Evolutionary conservation across 2,329 filamentous ascomycete species (phyloP).

Genomic region (Lecanicillium sp.): DNA sequence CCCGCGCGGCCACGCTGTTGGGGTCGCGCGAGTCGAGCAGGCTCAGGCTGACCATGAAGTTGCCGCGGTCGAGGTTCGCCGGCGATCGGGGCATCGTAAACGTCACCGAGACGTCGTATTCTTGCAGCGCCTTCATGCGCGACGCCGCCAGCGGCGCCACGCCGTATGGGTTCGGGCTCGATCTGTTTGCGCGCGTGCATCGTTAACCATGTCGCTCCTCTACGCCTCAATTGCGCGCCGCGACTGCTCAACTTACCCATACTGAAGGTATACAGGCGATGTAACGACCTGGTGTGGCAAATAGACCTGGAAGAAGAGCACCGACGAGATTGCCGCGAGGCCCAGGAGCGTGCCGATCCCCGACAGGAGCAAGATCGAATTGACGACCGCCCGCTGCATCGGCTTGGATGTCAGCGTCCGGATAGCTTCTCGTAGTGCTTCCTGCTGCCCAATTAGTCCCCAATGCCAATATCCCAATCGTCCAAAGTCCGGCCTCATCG

Average conservation of each 20-base stretch:
- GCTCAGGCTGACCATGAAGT: slow-evolving; percentile 87
- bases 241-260: slow-evolving; percentile 51
- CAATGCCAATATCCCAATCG: too few species aligned
- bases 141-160: slow-evolving; percentile 39
- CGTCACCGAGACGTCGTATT: slow-evolving; percentile 76
- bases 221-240: too few species aligned
- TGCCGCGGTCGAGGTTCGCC: slow-evolving; percentile 69
- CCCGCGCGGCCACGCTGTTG: slow-evolving; percentile 20
- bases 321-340: slow-evolving; percentile 43
- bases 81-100: slow-evolving; percentile 74
- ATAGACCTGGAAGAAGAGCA: slow-evolving; percentile 50
- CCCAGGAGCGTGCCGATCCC: slow-evolving; percentile 39
- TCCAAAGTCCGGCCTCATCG: too few species aligned
- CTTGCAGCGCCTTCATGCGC: slow-evolving; percentile 62
- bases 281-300: slow-evolving; percentile 49
- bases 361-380: slow-evolving; percentile 38
- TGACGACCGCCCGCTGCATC: slow-evolving; percentile 44
- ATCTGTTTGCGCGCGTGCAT: slow-evolving; percentile 25
- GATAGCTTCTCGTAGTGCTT: slow-evolving; percentile 30
- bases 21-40: slow-evolving; percentile 48
- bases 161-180: slow-evolving; percentile 47
- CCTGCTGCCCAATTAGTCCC: slow-evolving; percentile 22
- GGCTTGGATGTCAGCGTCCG: slow-evolving; percentile 43
- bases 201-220: too few species aligned
- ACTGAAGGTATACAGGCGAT: slow-evolving; percentile 51